phyloP scores from a whole-genome alignment of 2,329 filamentous ascomycete genomes.

The Neofusicoccum umdonicola region DNA sequence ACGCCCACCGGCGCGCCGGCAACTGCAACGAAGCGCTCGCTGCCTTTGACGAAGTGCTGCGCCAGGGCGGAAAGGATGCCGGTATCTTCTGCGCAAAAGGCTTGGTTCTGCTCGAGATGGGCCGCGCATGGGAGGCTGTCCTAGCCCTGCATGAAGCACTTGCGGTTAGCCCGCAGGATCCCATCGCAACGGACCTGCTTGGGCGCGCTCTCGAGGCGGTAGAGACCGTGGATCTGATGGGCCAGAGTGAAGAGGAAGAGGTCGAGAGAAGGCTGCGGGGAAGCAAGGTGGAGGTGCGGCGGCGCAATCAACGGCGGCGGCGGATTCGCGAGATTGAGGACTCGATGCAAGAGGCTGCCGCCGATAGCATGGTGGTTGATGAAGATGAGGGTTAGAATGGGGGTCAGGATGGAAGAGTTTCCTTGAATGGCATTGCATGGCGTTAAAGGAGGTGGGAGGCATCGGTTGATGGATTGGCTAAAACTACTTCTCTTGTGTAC shows the following conservation, averaged over 20 bases:
- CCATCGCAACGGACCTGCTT: slow-evolving; percentile 75
- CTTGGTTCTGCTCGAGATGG: slow-evolving; percentile 76
- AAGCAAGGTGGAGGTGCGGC: slow-evolving; percentile 6
- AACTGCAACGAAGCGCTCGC: slow-evolving; percentile 69
- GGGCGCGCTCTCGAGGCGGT: slow-evolving; percentile 59
- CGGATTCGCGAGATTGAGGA: slow-evolving; percentile 3
- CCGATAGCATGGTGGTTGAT: slow-evolving; percentile 17
- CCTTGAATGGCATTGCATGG: slow-evolving; percentile 7
- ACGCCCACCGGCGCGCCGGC: slow-evolving; percentile 74
- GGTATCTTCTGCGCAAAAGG: slow-evolving; percentile 80
- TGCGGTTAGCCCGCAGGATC: slow-evolving; percentile 74
- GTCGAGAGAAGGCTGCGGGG: slow-evolving; percentile 7
- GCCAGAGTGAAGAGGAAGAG: slow-evolving; percentile 21
- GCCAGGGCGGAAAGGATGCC: slow-evolving; percentile 76
- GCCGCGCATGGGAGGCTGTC: slow-evolving; percentile 72
- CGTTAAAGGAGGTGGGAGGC: background rate
- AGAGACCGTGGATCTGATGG: slow-evolving; percentile 19
- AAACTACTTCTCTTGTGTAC: background rate
- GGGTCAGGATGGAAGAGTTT: background rate
- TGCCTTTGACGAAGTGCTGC: slow-evolving; percentile 83
- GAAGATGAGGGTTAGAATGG: background rate
- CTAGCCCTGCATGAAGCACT: slow-evolving; percentile 81
- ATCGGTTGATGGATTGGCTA: background rate
- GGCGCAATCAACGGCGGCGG: slow-evolving; percentile 1
- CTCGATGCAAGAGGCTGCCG: background rate